Base-by-base conservation (phyloP, 768 basidiomycete genomes). In the Russula sp. region DNA sequence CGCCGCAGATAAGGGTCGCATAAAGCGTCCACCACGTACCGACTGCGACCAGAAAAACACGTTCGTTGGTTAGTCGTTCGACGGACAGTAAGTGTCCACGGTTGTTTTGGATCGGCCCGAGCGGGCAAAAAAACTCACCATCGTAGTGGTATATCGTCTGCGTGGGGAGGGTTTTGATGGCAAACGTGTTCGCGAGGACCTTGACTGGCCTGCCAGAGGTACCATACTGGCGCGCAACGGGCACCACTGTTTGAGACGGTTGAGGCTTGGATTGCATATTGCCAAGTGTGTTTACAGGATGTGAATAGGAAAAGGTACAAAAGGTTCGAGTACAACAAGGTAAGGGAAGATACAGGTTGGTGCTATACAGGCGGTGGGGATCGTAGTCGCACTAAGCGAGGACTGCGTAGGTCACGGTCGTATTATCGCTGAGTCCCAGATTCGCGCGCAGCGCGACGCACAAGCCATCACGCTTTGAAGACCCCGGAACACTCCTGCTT, bases 121-220 rank as follows among this genome's bases (percentile, higher is more conserved):
- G 37, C 22, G 34, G 27, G 40, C n/a, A n/a, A 6, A 0, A 11
- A 57, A n/a, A 44, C 57, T 53, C 53, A 66, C 65, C 62, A 27
- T 66, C 65, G 6, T 64, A 66, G 6, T 66, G 65, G 18, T 31
- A 55, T 31, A 66, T 55, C 2, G 62, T 54, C 18, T 64, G n/a
- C 0, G 62, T 66, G 7, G 65, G 65, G 32, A 66, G 57, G 1
- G 62, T 40, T 16, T 6, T 64, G 47, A 66, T 64, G 4, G 57
- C 51, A 49, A 66, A 66, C 8, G 47, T 58, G 53, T 66, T 66
- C 2, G 62, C 57, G 22, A 64, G 0, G 32, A 66, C 65, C 32
- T 64, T 65, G 13, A 66, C 62, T 4, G 32, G 40, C 57, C 35
- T 51, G 22, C 65, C 65, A 16, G 55, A 42, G 0, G 51, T 51